Evolutionary conservation across 352 stramenopile genomes (phyloP).

Genomic region (Globisporangium parvum): DNA sequence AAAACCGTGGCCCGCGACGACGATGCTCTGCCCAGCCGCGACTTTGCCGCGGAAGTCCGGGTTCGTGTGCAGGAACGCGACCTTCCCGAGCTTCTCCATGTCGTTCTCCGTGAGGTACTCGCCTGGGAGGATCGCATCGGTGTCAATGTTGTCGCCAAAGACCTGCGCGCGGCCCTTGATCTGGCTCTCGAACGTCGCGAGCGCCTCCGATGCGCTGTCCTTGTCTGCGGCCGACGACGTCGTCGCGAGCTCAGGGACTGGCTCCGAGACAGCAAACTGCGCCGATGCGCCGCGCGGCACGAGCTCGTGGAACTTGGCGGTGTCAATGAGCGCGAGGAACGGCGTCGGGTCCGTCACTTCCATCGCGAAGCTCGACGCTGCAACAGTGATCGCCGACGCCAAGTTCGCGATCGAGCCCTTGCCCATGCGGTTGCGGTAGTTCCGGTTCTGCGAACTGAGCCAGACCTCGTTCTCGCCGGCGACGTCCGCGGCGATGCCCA

Average conservation of each 20-base stretch:
- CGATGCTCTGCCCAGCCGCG: conserved; percentile 53
- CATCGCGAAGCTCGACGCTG: conserved; percentile 81
- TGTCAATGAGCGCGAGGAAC: conserved; percentile 69
- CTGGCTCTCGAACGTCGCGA: conserved; percentile 39
- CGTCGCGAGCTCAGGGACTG: conserved; percentile 41
- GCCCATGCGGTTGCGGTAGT: conserved; percentile 87
- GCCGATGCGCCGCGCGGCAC: conserved; percentile 45
- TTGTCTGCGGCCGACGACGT: conserved; percentile 18
- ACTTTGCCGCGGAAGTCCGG: conserved; percentile 85
- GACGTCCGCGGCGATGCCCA: conserved; percentile 80
- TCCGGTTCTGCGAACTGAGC: conserved; percentile 81
- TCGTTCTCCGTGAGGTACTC: conserved; percentile 84
- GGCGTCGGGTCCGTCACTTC: conserved; percentile 67
- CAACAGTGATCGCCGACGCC: conserved; percentile 72
- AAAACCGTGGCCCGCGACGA: conserved; percentile 77
- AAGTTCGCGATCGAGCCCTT: conserved; percentile 77
- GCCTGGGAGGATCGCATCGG: conserved; percentile 79
- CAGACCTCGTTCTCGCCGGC: conserved; percentile 79
- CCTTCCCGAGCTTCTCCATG: conserved; percentile 77
- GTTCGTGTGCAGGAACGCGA: conserved; percentile 82
- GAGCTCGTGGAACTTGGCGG: conserved; percentile 54
- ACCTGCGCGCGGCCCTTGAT: conserved; percentile 73
- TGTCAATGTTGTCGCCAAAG: conserved; percentile 89
- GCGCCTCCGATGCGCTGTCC: conserved; percentile 13
- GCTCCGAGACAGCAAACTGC: conserved; percentile 40